These are phyloP conservation scores for Aureobasidium sp. DNA, from an alignment of 2,329 filamentous ascomycete species.

Conservation along the genomic window DNA sequence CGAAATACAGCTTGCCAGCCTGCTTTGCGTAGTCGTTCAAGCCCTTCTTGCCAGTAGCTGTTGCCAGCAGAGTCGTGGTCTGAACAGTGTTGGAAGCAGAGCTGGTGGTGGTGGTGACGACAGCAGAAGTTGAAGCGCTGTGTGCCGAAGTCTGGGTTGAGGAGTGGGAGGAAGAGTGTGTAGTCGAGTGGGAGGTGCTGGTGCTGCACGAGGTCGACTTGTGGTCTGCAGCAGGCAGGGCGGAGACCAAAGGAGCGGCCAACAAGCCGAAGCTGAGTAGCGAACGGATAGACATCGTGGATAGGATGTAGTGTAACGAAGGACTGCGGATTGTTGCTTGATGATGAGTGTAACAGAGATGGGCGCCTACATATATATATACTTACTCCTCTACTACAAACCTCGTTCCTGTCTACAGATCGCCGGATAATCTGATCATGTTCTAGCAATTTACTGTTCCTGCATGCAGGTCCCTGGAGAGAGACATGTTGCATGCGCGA, in stretches of 20 bases:
- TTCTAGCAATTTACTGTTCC: not conserved
- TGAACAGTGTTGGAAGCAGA: slow-evolving; percentile 5
- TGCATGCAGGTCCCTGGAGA: not conserved
- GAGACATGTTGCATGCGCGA: not conserved
- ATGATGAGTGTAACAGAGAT: not conserved
- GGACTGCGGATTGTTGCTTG: slow-evolving; percentile 1
- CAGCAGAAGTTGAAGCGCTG: not conserved
- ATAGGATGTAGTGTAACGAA: not conserved
- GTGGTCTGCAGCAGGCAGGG: slow-evolving; percentile 4
- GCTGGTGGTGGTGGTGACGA: not conserved
- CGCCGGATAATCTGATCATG: slow-evolving; percentile 5
- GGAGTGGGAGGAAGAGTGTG: not conserved
- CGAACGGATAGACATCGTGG: slow-evolving; percentile 11
- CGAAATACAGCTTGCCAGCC: slow-evolving; percentile 46
- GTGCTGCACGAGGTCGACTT: slow-evolving; percentile 9
- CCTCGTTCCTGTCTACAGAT: not conserved
- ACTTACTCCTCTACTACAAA: not conserved
- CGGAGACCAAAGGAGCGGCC: slow-evolving; percentile 5
- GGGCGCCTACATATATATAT: slow-evolving; percentile 5
- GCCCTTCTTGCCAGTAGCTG: slow-evolving; percentile 14
- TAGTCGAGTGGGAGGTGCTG: not conserved
- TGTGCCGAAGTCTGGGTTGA: not conserved
- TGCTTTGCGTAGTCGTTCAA: slow-evolving; percentile 47
- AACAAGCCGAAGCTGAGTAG: slow-evolving; percentile 9
- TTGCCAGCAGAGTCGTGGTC: slow-evolving; percentile 5